These are phyloP conservation scores for Alternaria infectoria DNA, from an alignment of 2,329 filamentous ascomycete species.

Conservation along the genomic window DNA sequence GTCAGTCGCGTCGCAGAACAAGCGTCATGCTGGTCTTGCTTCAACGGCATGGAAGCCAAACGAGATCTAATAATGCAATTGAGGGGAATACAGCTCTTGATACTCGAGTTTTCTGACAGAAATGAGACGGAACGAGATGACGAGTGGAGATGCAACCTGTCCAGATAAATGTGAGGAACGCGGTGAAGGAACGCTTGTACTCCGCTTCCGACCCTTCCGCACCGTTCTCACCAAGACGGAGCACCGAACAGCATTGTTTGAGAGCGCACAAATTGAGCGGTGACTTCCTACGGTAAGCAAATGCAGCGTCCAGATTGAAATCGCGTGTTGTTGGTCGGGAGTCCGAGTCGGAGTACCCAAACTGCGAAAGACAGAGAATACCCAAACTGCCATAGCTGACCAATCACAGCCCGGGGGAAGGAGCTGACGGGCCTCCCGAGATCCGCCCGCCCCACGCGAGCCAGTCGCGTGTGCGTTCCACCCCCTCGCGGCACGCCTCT, in stretches of 20 bases:
- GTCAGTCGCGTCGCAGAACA: too few species aligned
- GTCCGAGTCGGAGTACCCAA: background rate
- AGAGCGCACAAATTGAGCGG: background rate
- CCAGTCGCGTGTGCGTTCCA: background rate
- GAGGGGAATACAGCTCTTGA: too few species aligned
- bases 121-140: background rate
- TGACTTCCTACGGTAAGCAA: background rate
- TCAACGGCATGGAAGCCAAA: too few species aligned
- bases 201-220: background rate
- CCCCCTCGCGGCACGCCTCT: background rate
- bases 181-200: background rate
- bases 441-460: background rate
- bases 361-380: accelerated
- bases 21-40: too few species aligned
- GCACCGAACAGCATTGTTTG: background rate
- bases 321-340: background rate
- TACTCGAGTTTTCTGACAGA: too few species aligned
- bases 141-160: background rate
- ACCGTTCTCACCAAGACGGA: background rate
- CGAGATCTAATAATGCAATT: too few species aligned
- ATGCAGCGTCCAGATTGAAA: background rate
- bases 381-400: background rate
- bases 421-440: background rate
- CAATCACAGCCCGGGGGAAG: background rate
- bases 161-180: background rate